These are phyloP conservation scores for Sugiyamaella lignohabitans DNA, from an alignment of 805 yeast genomes.

Conservation along the genomic window DNA sequence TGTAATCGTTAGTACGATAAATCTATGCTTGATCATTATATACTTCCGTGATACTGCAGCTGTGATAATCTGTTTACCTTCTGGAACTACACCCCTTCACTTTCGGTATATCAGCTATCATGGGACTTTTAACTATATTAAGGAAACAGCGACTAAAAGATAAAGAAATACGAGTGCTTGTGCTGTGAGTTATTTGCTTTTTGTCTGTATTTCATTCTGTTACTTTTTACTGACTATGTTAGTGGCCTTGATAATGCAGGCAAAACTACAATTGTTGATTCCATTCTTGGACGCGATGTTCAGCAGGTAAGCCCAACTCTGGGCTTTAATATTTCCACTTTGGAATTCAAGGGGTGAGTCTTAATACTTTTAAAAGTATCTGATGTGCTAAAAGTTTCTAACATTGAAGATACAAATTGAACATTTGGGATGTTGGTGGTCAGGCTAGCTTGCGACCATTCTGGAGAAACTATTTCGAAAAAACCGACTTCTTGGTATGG, in stretches of 20 bases:
- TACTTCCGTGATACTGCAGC: too few relatives aligned
- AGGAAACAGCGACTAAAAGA: constrained; percentile 79
- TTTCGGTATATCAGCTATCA: too few relatives aligned
- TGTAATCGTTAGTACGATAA: too few relatives aligned
- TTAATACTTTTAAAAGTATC: too few relatives aligned
- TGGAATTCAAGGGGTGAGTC: constrained; percentile 35
- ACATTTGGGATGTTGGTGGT: constrained; percentile 81
- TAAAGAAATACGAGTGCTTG: constrained; percentile 62
- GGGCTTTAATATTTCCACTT: constrained; percentile 76
- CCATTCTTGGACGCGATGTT: constrained; percentile 45
- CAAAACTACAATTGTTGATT: constrained; percentile 73
- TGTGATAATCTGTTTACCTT: too few relatives aligned
- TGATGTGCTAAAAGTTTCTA: background rate
- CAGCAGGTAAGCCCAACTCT: constrained; percentile 72
- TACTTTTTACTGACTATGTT: constrained; percentile 1
- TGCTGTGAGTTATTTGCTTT: constrained; percentile 37
- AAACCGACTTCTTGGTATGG: constrained; percentile 75
- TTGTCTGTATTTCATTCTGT: too few relatives aligned
- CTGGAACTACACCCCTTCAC: too few relatives aligned
- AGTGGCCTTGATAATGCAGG: constrained; percentile 87
- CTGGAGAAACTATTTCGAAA: constrained; percentile 91
- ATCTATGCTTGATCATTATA: too few relatives aligned
- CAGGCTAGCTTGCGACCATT: constrained; percentile 75
- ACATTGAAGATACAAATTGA: constrained; percentile 26
- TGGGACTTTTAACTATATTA: constrained; percentile 80